Base-by-base conservation (phyloP, 305 asterid genomes). In the Ajuga reptans region DNA sequence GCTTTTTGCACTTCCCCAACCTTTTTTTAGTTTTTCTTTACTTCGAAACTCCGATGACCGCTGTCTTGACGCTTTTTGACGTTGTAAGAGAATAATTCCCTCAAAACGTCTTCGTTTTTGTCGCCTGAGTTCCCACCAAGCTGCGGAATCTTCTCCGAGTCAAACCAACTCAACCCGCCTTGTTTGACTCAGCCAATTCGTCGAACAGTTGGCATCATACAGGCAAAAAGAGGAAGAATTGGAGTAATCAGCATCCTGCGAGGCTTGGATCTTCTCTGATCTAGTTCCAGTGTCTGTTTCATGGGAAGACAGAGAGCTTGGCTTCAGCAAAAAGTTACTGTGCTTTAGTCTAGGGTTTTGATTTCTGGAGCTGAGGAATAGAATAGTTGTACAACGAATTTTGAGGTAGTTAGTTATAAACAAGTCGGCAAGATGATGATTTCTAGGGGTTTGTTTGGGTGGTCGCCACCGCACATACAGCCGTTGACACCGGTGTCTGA, bases 391-490 rank as follows among this genome's bases (percentile, higher is more conserved):
- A 16, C 5, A 42, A 33, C 31, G 58, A 47, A 56, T 12, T 10
- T 4, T 34, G 33, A 10, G 57, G 71, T 47, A n/a, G 80, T 5
- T 49, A 17, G 9, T 59, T 6, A 14, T 53, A 37, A 12, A 54
- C 47, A 37, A 34, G 57, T 33, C 56, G 66, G 68, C 47, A 79
- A 76, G 88, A 90, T 93, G 98, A 93, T 93, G 98, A 86, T 93
- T 27, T 89, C 96, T 0, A 84, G 99, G 85, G 99, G 99, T 27
- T 84, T 94, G 68, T 94, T 94, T 54, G 99, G 99, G 77, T 94
- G 96, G 99, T 94, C 99, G 17, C 99, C 99, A 36, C 99, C 99
- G 31, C 99, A 91, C 70, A 87, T 90, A 79, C 96, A 93, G 83
- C 99, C 99, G 64, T 72, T 93, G 76, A 93, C 99, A 77, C 99